Percentiles rank a stretch among this genome's conserved stretches.
Evolutionary conservation across 2,329 filamentous ascomycete genomes (phyloP).

Genomic region (Teratosphaeria viscida): DNA sequence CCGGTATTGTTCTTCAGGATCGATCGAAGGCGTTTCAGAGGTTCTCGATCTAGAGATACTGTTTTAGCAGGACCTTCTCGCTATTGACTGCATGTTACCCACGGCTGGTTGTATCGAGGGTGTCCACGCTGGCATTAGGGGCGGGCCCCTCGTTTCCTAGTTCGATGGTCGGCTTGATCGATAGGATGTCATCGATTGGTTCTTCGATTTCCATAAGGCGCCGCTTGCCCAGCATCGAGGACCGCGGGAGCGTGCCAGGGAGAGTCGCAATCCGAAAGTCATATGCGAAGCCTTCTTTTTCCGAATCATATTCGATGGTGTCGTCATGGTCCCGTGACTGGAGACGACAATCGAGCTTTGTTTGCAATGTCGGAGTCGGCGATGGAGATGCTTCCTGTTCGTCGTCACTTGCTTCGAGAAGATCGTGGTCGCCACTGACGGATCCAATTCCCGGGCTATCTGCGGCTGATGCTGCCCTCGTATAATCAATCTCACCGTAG

Average conservation of each 20-base stretch:
- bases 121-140: neutral
- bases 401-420: neutral
- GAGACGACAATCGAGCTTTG: neutral
- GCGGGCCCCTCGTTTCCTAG: neutral
- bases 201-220: conserved; percentile 17
- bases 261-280: neutral
- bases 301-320: neutral
- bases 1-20: conserved; percentile 13
- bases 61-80: neutral
- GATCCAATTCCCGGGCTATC: neutral
- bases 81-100: neutral
- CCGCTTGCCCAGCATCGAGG: conserved; percentile 1
- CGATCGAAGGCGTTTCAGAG: conserved; percentile 8
- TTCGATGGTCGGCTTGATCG: neutral
- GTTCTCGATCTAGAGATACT: neutral
- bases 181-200: conserved; percentile 9
- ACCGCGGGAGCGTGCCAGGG: neutral
- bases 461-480: neutral
- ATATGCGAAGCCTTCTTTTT: neutral
- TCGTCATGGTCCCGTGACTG: neutral
- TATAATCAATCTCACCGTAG: neutral
- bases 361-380: neutral
- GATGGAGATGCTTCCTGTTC: neutral
- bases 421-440: neutral
- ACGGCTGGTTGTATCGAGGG: neutral